Conservation (phyloP, 441 rosid species). For the Pelargonium myrrhifolium region DNA sequence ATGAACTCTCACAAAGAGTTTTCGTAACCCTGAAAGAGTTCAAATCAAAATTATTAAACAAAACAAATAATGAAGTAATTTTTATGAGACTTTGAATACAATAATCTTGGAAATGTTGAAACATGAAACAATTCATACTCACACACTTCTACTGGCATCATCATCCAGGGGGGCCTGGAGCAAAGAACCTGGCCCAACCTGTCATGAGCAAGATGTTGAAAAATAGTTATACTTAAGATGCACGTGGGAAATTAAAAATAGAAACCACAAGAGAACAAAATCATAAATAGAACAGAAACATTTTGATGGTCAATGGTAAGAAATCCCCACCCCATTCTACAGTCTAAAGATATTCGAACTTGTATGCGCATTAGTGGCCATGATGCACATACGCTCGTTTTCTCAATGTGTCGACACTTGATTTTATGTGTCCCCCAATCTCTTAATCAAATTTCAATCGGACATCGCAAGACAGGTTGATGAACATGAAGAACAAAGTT, state of each 20-base stretch:
- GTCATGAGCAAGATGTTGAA: constrained; percentile 22
- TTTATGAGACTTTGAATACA: constrained; percentile 3
- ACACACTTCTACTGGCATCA: constrained; percentile 72
- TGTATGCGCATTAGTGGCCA: too few relatives aligned
- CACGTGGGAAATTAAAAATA: constrained; percentile 1
- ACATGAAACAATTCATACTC: constrained; percentile 43
- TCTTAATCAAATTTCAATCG: too few relatives aligned
- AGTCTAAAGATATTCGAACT: too few relatives aligned
- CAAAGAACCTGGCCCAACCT: constrained; percentile 90
- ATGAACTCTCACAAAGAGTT: constrained; percentile 64
- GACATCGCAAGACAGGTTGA: too few relatives aligned
- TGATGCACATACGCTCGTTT: too few relatives aligned
- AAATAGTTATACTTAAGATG: constrained; percentile 10
- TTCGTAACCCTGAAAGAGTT: constrained; percentile 55
- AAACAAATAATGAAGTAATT: not conserved
- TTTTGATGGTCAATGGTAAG: too few relatives aligned
- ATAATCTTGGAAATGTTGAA: constrained; percentile 6
- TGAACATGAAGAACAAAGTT: too few relatives aligned
- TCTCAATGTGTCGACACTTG: too few relatives aligned
- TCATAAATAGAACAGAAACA: too few relatives aligned
- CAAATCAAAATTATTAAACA: constrained; percentile 7
- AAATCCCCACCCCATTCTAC: too few relatives aligned
- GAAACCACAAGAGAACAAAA: not conserved
- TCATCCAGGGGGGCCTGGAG: constrained; percentile 83
- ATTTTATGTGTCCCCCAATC: too few relatives aligned